These are phyloP conservation scores for Tephrocybe rancida DNA, from an alignment of 768 basidiomycete species.

Conservation along the genomic window DNA sequence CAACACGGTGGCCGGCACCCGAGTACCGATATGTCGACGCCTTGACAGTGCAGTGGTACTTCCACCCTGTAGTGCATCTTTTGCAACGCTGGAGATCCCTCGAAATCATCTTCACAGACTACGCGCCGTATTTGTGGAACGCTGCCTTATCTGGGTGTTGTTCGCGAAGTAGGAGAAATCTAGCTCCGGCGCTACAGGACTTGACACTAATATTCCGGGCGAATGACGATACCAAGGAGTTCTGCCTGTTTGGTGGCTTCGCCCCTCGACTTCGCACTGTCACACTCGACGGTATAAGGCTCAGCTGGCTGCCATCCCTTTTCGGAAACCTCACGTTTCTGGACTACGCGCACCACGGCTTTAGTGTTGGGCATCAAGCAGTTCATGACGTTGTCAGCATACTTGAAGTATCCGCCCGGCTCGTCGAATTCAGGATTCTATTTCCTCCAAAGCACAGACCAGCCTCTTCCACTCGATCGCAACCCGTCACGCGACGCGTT, in stretches of 20 bases:
- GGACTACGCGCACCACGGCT: conserved; percentile 75
- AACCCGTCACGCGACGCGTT: conserved; percentile 33
- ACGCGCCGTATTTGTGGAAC: conserved; percentile 70
- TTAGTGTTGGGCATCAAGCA: conserved; percentile 58
- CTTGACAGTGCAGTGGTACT: conserved; percentile 58
- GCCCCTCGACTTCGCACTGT: conserved; percentile 58
- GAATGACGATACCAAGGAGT: conserved; percentile 74
- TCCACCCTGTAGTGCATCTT: conserved; percentile 57
- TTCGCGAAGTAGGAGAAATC: conserved; percentile 30
- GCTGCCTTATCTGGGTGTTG: conserved; percentile 61
- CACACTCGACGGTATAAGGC: conserved; percentile 64
- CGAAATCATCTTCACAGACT: conserved; percentile 53
- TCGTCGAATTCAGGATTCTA: conserved; percentile 57
- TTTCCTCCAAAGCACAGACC: conserved; percentile 45
- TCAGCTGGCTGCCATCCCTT: conserved; percentile 64
- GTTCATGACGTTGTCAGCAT: conserved; percentile 60
- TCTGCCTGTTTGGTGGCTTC: conserved; percentile 60
- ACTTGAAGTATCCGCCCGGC: conserved; percentile 51
- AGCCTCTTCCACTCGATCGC: conserved; percentile 21
- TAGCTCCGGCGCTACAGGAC: conserved; percentile 50
- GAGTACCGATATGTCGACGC: conserved; percentile 39
- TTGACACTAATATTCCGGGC: conserved; percentile 58
- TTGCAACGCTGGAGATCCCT: conserved; percentile 65
- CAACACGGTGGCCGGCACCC: conserved; percentile 23
- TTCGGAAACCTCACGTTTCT: conserved; percentile 64